A percentile compares a stretch with the other conserved stretches of the same genome.
These are phyloP conservation scores for Hammondia hammondi DNA, from an alignment of 169 alveolate species.

Conservation along the genomic window DNA sequence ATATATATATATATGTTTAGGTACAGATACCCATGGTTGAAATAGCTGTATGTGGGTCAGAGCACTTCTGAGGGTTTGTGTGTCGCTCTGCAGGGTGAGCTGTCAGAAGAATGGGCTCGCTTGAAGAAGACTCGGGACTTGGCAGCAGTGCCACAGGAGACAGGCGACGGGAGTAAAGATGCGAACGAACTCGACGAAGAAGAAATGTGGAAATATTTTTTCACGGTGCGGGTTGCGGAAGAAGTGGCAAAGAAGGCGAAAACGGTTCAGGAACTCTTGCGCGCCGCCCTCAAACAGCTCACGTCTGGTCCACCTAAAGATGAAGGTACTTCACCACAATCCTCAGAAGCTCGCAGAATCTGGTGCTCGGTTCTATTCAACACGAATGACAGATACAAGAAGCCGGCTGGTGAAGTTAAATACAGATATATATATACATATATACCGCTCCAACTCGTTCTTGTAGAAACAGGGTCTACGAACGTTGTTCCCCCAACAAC, in stretches of 20 bases:
- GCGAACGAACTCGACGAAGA: background rate
- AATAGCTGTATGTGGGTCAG: too few species aligned
- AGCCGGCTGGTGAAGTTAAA: too few species aligned
- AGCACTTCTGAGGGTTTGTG: too few species aligned
- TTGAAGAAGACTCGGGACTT: background rate
- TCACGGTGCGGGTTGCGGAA: background rate
- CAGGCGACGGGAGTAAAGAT: background rate
- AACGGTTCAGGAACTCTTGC: background rate
- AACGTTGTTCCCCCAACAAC: too few species aligned
- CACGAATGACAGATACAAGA: too few species aligned
- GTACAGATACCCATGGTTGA: too few species aligned
- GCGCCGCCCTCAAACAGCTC: background rate
- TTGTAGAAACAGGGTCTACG: too few species aligned
- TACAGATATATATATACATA: background rate
- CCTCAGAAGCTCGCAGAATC: background rate
- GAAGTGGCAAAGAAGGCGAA: constrained; percentile 13
- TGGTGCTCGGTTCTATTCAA: too few species aligned
- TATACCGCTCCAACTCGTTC: background rate
- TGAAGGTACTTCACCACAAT: background rate
- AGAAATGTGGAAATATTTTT: constrained; percentile 19
- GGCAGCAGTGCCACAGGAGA: background rate
- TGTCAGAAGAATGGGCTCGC: background rate
- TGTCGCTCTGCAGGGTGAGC: background rate
- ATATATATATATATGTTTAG: too few species aligned
- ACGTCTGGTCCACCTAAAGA: background rate